Evolutionary conservation across 306 rosid species (phyloP), one percentile per base, ranked within the genome.

Genomic region (Dryas drummondii): DNA sequence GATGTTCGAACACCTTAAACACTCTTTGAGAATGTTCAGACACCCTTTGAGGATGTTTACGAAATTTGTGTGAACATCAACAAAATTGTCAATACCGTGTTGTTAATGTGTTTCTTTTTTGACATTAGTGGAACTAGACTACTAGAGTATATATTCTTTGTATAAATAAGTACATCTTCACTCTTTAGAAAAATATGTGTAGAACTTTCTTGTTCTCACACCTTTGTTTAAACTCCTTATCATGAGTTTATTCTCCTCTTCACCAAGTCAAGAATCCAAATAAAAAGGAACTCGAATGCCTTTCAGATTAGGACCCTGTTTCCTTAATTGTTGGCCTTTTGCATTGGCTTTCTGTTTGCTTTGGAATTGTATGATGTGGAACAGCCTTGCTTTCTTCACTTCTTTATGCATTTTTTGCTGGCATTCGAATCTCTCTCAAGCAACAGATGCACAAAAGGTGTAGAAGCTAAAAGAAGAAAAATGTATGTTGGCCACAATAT

Each of bases 181-280:
- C 50, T 16, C 8, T 7, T 1, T 8, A 42, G 3, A 63, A 14
- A 41, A 13, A 1, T 15, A 27, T 5, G 48, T 14, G 55, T 22
- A 5, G 22, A 69, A 49, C 50, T 41, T 61, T 48, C 55, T 14
- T 67, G 47, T 64, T 55, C 40, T 27, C 61, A 56, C 15, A 55
- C 68, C 14, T 17, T 26, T 15, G 52, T 45, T 13, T 3, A 51
- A 4, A 17, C 51, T 3, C 14, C 7, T 16, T 32, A 4, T 9
- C 19, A 32, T 32, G 8, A 62, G 67, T 76, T 74, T 79, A 32
- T 74, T 76, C 22, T 70, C 70, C 60, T 58, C 73, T 11, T 37
- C 56, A 22, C 73, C 55, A 88, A 82, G 84, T 13, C 73, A 84
- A 78, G 92, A 68, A 82, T 80, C 84, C 52, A 75, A 55, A 71